phyloP scores from a whole-genome alignment of 129 eudicot genomes.

The Saussurea involucrata region DNA sequence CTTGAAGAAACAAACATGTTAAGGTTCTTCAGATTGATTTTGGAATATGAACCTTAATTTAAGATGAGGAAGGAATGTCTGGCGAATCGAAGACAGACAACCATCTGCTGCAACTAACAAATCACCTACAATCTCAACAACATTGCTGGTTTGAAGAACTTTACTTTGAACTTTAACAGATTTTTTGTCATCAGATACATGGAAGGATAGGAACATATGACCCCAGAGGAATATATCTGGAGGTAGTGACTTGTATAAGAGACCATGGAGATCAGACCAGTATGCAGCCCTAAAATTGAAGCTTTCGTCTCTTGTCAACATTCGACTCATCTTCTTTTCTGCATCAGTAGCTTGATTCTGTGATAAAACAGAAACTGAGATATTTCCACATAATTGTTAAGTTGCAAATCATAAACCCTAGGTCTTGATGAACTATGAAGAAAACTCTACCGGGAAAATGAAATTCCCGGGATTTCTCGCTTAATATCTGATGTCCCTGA shows the following conservation, averaged over 20 bases:
- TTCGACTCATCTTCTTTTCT: conserved; percentile 40
- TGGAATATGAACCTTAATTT: conserved; percentile 56
- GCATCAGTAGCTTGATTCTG: conserved; percentile 69
- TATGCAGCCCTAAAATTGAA: conserved; percentile 83
- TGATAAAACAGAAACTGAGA: conserved; percentile 2
- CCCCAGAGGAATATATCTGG: conserved; percentile 68
- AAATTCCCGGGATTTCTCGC: background rate
- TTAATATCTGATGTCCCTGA: too few species aligned
- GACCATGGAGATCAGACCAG: conserved; percentile 85
- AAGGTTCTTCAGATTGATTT: background rate
- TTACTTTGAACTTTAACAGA: conserved; percentile 41
- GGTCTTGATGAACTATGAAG: background rate
- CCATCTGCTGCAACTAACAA: conserved; percentile 87
- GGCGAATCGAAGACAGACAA: conserved; percentile 65
- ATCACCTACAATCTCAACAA: conserved; percentile 44
- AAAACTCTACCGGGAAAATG: background rate
- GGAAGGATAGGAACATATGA: conserved; percentile 56
- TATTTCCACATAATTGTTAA: background rate
- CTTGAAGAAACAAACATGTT: background rate
- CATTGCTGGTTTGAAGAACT: conserved; percentile 52
- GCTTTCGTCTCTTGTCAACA: conserved; percentile 65
- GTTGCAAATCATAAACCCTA: background rate
- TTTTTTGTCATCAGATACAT: conserved; percentile 37
- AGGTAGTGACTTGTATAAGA: conserved; percentile 61
- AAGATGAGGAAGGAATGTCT: conserved; percentile 52